phyloP scores from a whole-genome alignment of 2,329 filamentous ascomycete species.

The Verticillium nubilum region DNA sequence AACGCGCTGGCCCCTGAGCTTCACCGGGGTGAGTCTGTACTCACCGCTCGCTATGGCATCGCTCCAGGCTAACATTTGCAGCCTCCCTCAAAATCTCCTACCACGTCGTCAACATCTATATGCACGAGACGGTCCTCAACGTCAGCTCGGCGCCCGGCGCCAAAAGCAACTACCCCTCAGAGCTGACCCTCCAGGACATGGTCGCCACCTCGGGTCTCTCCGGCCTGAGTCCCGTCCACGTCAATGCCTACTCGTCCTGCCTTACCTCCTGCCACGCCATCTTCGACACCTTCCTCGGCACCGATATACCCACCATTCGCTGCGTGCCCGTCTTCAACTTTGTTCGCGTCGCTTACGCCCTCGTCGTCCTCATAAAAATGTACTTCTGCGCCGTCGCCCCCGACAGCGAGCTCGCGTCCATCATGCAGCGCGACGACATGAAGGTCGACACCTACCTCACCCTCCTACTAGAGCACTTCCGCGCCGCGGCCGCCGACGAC shows the following conservation, averaged over 20 bases:
- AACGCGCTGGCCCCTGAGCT: slow-evolving; percentile 45
- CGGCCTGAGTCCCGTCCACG: slow-evolving; percentile 49
- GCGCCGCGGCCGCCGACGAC: slow-evolving; percentile 55
- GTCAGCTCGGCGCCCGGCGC: slow-evolving; percentile 54
- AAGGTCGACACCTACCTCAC: slow-evolving; percentile 63
- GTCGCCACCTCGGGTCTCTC: slow-evolving; percentile 17
- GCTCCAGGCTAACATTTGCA: slow-evolving; percentile 22
- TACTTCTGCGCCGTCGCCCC: slow-evolving; percentile 62
- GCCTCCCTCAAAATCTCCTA: slow-evolving; percentile 61
- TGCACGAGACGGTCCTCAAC: slow-evolving; percentile 71
- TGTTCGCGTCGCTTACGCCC: slow-evolving; percentile 65
- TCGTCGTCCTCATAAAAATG: slow-evolving; percentile 69
- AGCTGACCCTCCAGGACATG: not conserved
- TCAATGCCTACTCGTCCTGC: slow-evolving; percentile 62
- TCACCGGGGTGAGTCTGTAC: slow-evolving; percentile 46
- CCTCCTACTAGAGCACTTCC: slow-evolving; percentile 63
- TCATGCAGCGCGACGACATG: slow-evolving; percentile 64
- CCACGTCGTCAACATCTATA: slow-evolving; percentile 62
- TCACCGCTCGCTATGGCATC: too few species aligned
- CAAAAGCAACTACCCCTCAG: slow-evolving; percentile 24
- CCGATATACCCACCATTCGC: slow-evolving; percentile 54
- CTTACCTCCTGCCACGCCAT: slow-evolving; percentile 61
- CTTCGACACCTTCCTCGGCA: slow-evolving; percentile 57
- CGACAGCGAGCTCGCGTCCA: slow-evolving; percentile 60
- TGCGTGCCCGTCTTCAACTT: slow-evolving; percentile 66